A percentile compares a stretch with the other conserved stretches of the same genome.
phyloP scores from a whole-genome alignment of 495 filamentous ascomycete species.

The Tetracladium setigerum region DNA sequence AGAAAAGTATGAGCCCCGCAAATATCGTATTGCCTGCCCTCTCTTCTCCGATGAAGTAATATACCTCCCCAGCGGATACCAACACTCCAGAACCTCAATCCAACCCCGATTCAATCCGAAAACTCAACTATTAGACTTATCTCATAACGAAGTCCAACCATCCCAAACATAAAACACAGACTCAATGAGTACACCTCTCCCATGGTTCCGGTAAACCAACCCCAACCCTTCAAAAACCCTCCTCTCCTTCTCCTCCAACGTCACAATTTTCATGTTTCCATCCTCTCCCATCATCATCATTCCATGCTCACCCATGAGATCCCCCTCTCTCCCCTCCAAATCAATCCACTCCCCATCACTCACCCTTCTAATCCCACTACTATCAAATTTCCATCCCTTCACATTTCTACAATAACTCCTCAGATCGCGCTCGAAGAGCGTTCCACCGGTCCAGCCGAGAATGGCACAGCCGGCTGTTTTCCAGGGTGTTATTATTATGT shows the following conservation, averaged over 20 bases:
- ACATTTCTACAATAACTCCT: conserved; percentile 68
- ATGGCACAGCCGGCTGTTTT: conserved; percentile 81
- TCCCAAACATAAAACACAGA: not conserved
- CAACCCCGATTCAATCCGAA: too few species aligned
- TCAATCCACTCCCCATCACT: conserved; percentile 59
- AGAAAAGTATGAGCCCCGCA: too few species aligned
- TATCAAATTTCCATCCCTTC: conserved; percentile 79
- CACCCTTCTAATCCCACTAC: conserved; percentile 71
- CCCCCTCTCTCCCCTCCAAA: conserved; percentile 36
- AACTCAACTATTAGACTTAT: too few species aligned
- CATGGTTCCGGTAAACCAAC: conserved; percentile 62
- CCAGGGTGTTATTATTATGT: conserved; percentile 91
- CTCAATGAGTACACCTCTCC: conserved; percentile 68
- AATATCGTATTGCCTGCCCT: too few species aligned
- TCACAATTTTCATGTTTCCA: conserved; percentile 30
- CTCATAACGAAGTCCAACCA: too few species aligned
- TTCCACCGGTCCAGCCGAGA: conserved; percentile 80
- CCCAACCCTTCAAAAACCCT: conserved; percentile 75
- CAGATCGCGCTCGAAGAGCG: conserved; percentile 85
- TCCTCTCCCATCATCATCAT: too few species aligned
- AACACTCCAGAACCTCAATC: too few species aligned
- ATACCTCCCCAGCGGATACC: too few species aligned
- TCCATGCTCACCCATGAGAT: conserved; percentile 28
- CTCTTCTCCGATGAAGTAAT: too few species aligned
- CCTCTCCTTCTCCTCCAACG: conserved; percentile 46